Percentiles rank a stretch among this genome's conserved stretches.
Evolutionary conservation across 2,329 filamentous ascomycete species (phyloP).

Genomic region (Aquanectria penicillioides): DNA sequence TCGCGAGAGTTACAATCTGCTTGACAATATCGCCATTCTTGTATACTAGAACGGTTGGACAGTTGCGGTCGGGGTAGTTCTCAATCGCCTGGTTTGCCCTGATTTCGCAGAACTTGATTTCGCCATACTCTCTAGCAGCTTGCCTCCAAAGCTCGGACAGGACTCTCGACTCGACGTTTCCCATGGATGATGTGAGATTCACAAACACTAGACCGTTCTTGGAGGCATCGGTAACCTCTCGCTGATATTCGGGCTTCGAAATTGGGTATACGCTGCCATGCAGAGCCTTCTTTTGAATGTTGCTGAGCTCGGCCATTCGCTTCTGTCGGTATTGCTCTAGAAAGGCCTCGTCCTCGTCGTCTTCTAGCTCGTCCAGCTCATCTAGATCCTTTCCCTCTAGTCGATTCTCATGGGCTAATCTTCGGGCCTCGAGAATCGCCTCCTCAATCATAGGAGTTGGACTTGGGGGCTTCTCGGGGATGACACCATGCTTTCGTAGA

Average conservation of each 20-base stretch:
- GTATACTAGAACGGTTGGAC: conserved; percentile 92
- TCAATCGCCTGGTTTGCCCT: conserved; percentile 92
- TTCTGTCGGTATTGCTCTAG: conserved; percentile 88
- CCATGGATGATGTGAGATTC: conserved; percentile 80
- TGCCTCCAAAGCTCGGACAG: conserved; percentile 87
- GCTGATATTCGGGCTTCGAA: conserved; percentile 91
- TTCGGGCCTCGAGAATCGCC: conserved; percentile 84
- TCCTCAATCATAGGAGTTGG: conserved; percentile 97
- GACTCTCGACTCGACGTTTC: conserved; percentile 86
- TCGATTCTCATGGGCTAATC: conserved; percentile 89
- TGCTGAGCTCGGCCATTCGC: conserved; percentile 83
- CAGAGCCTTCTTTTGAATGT: conserved; percentile 77
- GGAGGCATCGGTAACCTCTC: conserved; percentile 92
- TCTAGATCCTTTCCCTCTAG: conserved; percentile 95
- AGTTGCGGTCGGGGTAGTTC: conserved; percentile 94
- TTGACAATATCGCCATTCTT: conserved; percentile 90
- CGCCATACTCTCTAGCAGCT: conserved; percentile 85
- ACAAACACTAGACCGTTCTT: conserved; percentile 76
- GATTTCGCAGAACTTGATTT: conserved; percentile 98
- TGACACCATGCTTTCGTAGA: conserved; percentile 93
- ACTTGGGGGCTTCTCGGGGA: conserved; percentile 96
- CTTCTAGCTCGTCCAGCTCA: conserved; percentile 92
- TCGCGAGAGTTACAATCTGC: conserved; percentile 89
- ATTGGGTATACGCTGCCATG: conserved; percentile 94
- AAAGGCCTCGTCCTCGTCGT: conserved; percentile 94